phyloP scores from a whole-genome alignment of 805 yeast species.

The Torulaspora franciscae region DNA sequence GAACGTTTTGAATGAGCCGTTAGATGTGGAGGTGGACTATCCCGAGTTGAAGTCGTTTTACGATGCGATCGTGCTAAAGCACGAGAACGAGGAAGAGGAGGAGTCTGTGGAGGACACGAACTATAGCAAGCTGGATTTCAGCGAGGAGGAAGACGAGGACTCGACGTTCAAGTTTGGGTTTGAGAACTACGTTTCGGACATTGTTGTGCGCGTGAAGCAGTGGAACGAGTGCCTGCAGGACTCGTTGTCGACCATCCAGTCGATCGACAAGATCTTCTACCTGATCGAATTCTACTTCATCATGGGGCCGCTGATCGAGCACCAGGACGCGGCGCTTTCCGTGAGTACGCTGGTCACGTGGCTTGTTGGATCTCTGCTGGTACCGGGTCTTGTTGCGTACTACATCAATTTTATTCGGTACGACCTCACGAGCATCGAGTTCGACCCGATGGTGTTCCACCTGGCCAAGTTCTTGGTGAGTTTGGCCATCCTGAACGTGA shows the following conservation, averaged over 20 bases:
- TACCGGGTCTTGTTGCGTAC: slow-evolving; percentile 26
- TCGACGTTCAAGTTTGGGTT: slow-evolving; percentile 21
- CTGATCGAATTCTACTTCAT: slow-evolving; percentile 23
- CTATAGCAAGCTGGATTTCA: slow-evolving; percentile 9
- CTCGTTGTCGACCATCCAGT: slow-evolving; percentile 24
- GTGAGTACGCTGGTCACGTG: slow-evolving; percentile 7
- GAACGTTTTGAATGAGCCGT: slow-evolving; percentile 16
- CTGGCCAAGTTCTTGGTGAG: slow-evolving; percentile 24
- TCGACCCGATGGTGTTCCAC: slow-evolving; percentile 33
- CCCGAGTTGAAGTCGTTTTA: slow-evolving; percentile 30
- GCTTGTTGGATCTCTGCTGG: not conserved
- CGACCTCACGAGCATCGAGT: slow-evolving; percentile 22
- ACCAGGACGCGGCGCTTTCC: slow-evolving; percentile 8
- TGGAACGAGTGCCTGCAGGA: slow-evolving; percentile 26
- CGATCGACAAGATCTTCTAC: slow-evolving; percentile 19
- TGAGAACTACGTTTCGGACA: slow-evolving; percentile 23
- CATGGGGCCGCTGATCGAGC: slow-evolving; percentile 11
- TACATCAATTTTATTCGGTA: slow-evolving; percentile 33
- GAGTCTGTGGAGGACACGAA: slow-evolving; percentile 1
- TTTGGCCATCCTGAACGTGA: slow-evolving; percentile 15
- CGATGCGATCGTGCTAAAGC: slow-evolving; percentile 11
- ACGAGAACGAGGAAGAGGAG: slow-evolving; percentile 6
- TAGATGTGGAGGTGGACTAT: slow-evolving; percentile 24
- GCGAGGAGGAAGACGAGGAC: slow-evolving; percentile 11
- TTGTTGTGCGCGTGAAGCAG: slow-evolving; percentile 16